Evolutionary conservation across 345 rosid genomes (phyloP), one percentile per base, ranked within the genome.

Genomic region (Populus euphratica): DNA sequence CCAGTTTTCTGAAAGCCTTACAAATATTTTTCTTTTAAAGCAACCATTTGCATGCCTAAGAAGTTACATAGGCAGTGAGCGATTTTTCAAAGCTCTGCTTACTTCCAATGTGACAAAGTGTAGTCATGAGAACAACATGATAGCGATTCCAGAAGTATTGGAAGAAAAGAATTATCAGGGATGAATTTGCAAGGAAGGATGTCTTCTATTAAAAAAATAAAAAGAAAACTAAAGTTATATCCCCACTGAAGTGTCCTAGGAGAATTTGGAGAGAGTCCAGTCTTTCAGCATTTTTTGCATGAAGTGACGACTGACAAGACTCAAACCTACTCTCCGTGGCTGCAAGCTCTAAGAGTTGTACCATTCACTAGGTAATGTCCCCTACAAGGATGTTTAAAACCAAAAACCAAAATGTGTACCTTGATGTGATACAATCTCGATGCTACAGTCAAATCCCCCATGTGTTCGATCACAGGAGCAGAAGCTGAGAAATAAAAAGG

Each of bases 381-480:
- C 67, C 67, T 63, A 29, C 67, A 63, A 63, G 67, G 31, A 25
- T 27, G 36, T 25, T 47, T 8, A 27, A 65, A 56, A 59, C 69
- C 39, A 39, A 18, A 77, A 33, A 41, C 2, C 66, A 61, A 1
- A 69, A 44, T 5, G 31, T 29, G 13, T 82, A 93, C 99, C 96
- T 92, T 69, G 83, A 81, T 64, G 91, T 33, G 98, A 91, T 54
- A 96, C 93, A 76, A 96, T 78, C 83, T 92, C 96, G 64, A 89
- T 69, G 79, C 97, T 87, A 75, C 97, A 95, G 84, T 95, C 99
- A 86, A 95, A 91, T 67, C 98, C 99, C 81, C 99, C 99, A 76
- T 95, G 99, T 39, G 85, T 88, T 73, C 92, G 89, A 77, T 93
- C 97, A 78, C 99, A 95, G 72, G 94, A 82, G 75, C 97, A 95